A percentile compares a stretch with the other conserved stretches of the same genome.
Conservation (phyloP, 2,329 filamentous ascomycete genomes). For the Botryotinia convoluta region DNA sequence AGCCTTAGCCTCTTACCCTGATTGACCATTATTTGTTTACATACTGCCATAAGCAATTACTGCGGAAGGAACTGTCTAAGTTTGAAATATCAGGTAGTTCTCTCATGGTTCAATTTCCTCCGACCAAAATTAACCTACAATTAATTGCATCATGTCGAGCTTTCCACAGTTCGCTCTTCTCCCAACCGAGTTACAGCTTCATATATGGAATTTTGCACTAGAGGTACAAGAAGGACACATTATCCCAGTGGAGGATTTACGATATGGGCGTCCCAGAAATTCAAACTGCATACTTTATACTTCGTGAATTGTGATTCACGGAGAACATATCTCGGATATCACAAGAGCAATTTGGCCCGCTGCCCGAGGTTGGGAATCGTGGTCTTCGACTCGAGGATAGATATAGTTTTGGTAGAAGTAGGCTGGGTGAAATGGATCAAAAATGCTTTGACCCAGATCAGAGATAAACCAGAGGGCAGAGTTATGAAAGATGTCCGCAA, state of each 20-base stretch:
- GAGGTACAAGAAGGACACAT: not conserved
- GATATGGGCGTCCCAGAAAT: conserved; percentile 1
- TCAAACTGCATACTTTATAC: conserved; percentile 2
- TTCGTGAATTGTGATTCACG: conserved; percentile 11
- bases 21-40: not conserved
- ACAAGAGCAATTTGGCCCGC: conserved; percentile 1
- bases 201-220: conserved; percentile 1
- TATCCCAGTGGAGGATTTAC: not conserved
- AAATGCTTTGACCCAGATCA: not conserved
- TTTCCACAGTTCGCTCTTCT: not conserved
- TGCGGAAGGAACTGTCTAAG: not conserved
- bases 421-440: not conserved
- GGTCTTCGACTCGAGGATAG: conserved; percentile 2
- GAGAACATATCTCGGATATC: conserved; percentile 6
- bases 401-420: not conserved
- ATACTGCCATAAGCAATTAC: not conserved
- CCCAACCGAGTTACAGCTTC: not conserved
- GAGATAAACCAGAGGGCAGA: not conserved
- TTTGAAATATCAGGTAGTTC: not conserved
- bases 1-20: not conserved
- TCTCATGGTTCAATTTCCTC: not conserved
- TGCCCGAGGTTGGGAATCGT: not conserved
- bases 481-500: conserved; percentile 6
- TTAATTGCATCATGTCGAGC: not conserved
- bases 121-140: too few species aligned